A percentile compares a stretch with the other conserved stretches of the same genome.
phyloP scores from a whole-genome alignment of 2,329 filamentous ascomycete genomes.

The Colletotrichum sp. region DNA sequence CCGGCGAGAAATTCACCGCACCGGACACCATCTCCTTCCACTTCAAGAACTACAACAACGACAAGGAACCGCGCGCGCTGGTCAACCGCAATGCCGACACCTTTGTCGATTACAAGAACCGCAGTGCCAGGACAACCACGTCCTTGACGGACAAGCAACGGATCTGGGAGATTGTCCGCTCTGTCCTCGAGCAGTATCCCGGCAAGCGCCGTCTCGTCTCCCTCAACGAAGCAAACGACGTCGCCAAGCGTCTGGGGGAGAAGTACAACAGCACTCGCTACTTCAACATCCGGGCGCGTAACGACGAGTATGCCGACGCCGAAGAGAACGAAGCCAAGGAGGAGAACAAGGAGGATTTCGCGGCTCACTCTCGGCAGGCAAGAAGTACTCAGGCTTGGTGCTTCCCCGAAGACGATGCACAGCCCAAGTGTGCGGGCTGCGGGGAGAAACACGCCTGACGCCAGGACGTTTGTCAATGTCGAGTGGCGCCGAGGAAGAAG shows the following conservation, averaged over 20 bases:
- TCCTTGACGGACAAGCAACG: not conserved
- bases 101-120: constrained; percentile 13
- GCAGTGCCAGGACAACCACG: not conserved
- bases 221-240: constrained; percentile 63
- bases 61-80: not conserved
- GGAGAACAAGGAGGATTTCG: constrained; percentile 35
- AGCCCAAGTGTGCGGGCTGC: not conserved
- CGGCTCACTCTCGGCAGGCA: constrained; percentile 5
- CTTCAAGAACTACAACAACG: not conserved
- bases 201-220: constrained; percentile 56
- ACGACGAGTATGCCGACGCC: constrained; percentile 29
- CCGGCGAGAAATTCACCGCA: constrained; percentile 40
- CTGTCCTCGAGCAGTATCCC: constrained; percentile 29
- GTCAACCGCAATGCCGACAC: not conserved
- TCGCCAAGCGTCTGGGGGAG: constrained; percentile 61
- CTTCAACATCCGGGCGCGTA: constrained; percentile 36
- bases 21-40: constrained; percentile 16
- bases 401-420: not conserved
- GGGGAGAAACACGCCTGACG: not conserved
- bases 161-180: constrained; percentile 28
- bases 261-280: constrained; percentile 44
- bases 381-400: not conserved
- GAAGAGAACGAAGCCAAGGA: constrained; percentile 27
- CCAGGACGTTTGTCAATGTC: not conserved
- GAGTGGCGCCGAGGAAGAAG: not conserved